Base-by-base conservation (phyloP, 192 early-diverging fungal genomes). In the Mortierella alpina region DNA sequence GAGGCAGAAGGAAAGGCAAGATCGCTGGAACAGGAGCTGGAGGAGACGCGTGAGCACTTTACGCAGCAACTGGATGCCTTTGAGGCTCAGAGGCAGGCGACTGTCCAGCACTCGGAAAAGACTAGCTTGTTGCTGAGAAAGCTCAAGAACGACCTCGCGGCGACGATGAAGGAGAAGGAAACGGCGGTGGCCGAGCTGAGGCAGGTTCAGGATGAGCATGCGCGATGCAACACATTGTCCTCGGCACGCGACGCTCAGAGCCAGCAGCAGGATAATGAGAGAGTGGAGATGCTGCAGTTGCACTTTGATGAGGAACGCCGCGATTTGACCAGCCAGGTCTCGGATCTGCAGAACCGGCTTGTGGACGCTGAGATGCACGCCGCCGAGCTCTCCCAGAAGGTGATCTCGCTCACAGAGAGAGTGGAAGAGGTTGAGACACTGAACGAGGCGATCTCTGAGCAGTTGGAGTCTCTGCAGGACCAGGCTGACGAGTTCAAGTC, bases 401-500 rank as follows among this genome's bases (percentile, higher is more conserved):
- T 72, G 1, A 42, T 67, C 6, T 51, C 66, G 11, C 40, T 70
- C 12, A 72, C 77, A 4, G 77, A 80, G 48, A 54, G 77, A 23
- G 54, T 80, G 17, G 64, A 80, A 3, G 77, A 80, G 46, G 64
- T 80, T n/a, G 62, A 72, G 48, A 60, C 63, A 0, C 20, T 80
- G 77, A 80, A 80, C 18, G 77, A 80, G 55, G 66, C 69, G 13
- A 63, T 80, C 8, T 67, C 77, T n/a, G 77, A 80, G 58, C 59
- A 80, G 47, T 39, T 80, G 5, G 77, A 80, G 45, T 42, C 77
- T 8, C 23, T 72, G 45, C 76, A 72, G 59, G 59, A 56, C 5
- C 69, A 80, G 31, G 49, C 68, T 6, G 69, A 66, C 13, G 44
- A 47, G 22, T 72, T 72, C 59, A 67, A 63, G 59, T 8, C 13